phyloP scores from a whole-genome alignment of 192 early-diverging fungal species.

The Geranomyces variabilis region DNA sequence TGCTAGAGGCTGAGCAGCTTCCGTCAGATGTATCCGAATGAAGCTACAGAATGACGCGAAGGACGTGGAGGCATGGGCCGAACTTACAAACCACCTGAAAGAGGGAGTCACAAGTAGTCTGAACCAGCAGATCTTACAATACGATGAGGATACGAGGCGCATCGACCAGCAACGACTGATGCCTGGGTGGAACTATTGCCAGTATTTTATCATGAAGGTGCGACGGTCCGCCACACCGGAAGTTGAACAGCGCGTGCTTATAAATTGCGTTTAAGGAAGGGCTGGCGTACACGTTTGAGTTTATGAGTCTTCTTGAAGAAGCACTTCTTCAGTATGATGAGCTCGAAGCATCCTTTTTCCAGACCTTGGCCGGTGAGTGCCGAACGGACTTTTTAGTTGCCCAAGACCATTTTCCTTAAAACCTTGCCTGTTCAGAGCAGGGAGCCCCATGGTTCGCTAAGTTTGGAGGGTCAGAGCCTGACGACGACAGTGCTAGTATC shows the following conservation, averaged over 20 bases:
- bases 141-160: conserved; percentile 86
- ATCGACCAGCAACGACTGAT: conserved; percentile 90
- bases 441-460: conserved; percentile 88
- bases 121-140: conserved; percentile 75
- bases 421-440: conserved; percentile 52
- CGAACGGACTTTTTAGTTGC: conserved; percentile 1
- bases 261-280: conserved; percentile 61
- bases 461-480: conserved; percentile 82
- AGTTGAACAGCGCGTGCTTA: not conserved
- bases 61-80: conserved; percentile 70
- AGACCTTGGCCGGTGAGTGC: conserved; percentile 73
- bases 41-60: conserved; percentile 34
- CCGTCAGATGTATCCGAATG: conserved; percentile 33
- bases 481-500: conserved; percentile 87
- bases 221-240: not conserved
- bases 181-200: conserved; percentile 99
- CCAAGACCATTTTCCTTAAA: not conserved
- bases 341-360: conserved; percentile 92
- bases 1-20: not conserved
- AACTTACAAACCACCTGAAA: conserved; percentile 72
- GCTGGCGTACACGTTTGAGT: conserved; percentile 81
- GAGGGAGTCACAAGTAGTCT: conserved; percentile 75
- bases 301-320: conserved; percentile 85
- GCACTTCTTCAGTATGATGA: conserved; percentile 96
- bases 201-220: conserved; percentile 93